Evolutionary conservation across 2,329 filamentous ascomycete species (phyloP).

Genomic region (Curvularia sp.): DNA sequence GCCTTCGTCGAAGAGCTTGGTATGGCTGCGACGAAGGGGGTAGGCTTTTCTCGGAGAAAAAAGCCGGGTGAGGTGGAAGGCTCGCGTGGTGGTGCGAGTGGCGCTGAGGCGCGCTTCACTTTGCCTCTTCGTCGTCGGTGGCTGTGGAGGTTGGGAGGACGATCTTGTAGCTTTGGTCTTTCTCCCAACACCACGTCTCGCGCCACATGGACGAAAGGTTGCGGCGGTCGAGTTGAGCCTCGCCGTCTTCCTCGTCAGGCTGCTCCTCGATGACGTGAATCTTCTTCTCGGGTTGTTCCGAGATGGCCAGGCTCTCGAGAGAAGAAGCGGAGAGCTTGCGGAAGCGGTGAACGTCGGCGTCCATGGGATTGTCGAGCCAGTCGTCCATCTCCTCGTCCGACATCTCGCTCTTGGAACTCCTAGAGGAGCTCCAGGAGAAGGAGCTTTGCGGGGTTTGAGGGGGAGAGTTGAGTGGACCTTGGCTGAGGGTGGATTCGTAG

Average conservation of each 20-base stretch:
- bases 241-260: conserved; percentile 9
- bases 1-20: conserved; percentile 1
- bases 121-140: not conserved
- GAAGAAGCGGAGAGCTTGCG: conserved; percentile 18
- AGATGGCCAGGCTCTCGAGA: not conserved
- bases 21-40: conserved; percentile 9
- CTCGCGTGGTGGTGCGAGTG: conserved; percentile 1
- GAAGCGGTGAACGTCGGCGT: conserved; percentile 26
- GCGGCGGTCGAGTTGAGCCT: not conserved
- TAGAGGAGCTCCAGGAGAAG: conserved; percentile 10
- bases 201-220: conserved; percentile 13
- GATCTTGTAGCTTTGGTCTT: not conserved
- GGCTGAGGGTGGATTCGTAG: conserved; percentile 8
- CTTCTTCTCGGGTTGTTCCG: conserved; percentile 8
- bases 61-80: conserved; percentile 3
- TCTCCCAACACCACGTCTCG: conserved; percentile 15
- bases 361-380: conserved; percentile 27
- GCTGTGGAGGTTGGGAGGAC: not conserved
- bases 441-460: conserved; percentile 13
- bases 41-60: not conserved
- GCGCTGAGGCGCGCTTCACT: not conserved
- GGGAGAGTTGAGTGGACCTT: conserved; percentile 7
- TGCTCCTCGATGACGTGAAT: conserved; percentile 19
- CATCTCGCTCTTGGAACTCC: conserved; percentile 21
- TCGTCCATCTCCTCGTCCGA: conserved; percentile 31